These are phyloP conservation scores for Wickerhamiella qilinensis DNA, from an alignment of 805 yeast genomes.

Conservation along the genomic window DNA sequence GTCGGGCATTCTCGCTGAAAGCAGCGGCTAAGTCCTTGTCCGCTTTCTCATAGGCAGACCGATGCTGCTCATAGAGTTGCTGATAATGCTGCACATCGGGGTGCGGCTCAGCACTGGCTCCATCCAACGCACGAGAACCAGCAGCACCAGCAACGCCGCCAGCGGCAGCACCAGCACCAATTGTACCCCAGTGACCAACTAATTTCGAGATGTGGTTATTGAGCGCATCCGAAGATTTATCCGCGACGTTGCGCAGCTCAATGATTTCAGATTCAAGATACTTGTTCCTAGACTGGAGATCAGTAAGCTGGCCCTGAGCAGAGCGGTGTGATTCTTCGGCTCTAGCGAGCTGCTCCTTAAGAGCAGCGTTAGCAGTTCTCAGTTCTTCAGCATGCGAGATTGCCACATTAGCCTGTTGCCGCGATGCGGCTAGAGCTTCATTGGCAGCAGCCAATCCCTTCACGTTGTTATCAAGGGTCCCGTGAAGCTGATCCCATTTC, in stretches of 20 bases:
- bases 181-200: conserved; percentile 8
- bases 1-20: conserved; percentile 11
- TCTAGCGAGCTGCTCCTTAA: conserved; percentile 11
- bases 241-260: conserved; percentile 1
- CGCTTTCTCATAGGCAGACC: conserved; percentile 18
- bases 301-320: conserved; percentile 11
- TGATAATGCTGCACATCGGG: conserved; percentile 3
- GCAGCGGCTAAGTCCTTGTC: conserved; percentile 20
- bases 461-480: conserved; percentile 12
- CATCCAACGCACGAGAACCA: neutral
- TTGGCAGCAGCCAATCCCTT: conserved; percentile 9
- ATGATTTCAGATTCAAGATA: conserved; percentile 1
- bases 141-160: neutral
- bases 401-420: conserved; percentile 7
- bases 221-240: conserved; percentile 3
- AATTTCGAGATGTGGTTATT: conserved; percentile 7
- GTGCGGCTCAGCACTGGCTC: neutral
- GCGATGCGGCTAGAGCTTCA: conserved; percentile 11
- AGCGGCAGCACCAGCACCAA: conserved; percentile 1
- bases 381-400: conserved; percentile 3
- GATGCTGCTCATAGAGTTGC: conserved; percentile 17
- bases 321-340: conserved; percentile 8
- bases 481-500: conserved; percentile 7
- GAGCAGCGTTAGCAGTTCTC: conserved; percentile 10
- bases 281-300: neutral